Conservation (phyloP, 352 stramenopile genomes). For the Globisporangium cederbergense region DNA sequence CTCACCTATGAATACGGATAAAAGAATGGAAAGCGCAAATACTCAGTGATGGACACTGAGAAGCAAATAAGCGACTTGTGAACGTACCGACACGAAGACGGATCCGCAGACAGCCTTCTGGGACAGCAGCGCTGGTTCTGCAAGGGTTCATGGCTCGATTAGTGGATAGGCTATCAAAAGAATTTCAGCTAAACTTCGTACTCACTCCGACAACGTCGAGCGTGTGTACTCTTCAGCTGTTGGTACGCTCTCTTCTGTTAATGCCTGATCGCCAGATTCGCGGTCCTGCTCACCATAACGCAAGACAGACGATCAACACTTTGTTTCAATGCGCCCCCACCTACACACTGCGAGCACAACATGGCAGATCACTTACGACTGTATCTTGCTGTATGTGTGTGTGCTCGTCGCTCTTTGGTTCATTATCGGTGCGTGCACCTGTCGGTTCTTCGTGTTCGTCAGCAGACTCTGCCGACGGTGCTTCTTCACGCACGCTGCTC, state of each 20-base stretch:
- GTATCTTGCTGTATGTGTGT: slow-evolving; percentile 9
- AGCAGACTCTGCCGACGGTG: neutral
- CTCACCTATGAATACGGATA: slow-evolving; percentile 28
- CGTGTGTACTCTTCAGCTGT: no score
- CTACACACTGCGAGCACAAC: neutral
- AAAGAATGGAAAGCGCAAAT: neutral
- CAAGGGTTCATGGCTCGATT: no score
- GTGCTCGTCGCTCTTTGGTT: neutral
- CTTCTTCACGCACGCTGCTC: slow-evolving; percentile 4
- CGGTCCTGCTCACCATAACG: neutral
- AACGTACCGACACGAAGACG: slow-evolving; percentile 47
- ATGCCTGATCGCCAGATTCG: neutral
- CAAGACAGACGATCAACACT: neutral
- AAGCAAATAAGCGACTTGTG: neutral
- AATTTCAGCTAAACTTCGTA: neutral
- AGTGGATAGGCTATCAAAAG: no score
- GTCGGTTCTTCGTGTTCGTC: neutral
- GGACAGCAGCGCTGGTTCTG: slow-evolving; percentile 18
- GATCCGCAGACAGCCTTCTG: slow-evolving; percentile 46
- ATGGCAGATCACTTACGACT: neutral
- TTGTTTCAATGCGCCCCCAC: neutral
- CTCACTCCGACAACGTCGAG: neutral
- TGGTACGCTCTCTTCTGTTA: neutral
- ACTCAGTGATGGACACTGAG: neutral
- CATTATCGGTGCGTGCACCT: neutral